Conservation (phyloP, 108 stramenopile species). For the Nitzschia putrida region DNA sequence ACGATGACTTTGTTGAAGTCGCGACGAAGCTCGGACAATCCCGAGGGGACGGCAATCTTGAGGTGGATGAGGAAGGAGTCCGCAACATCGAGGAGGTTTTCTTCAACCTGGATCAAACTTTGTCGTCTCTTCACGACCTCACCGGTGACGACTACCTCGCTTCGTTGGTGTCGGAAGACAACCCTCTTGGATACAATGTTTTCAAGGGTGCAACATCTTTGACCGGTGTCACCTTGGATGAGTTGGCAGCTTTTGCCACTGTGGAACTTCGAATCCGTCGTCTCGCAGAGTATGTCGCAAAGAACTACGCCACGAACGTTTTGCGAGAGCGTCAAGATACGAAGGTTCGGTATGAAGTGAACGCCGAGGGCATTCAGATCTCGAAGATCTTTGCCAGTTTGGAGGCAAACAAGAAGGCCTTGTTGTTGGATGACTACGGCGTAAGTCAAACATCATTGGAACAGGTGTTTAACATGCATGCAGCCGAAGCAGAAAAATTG, state of each 20-base stretch:
- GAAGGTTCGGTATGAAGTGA: slow-evolving; percentile 75
- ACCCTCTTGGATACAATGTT: slow-evolving; percentile 58
- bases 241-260: slow-evolving; percentile 61
- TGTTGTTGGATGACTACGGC: slow-evolving; percentile 72
- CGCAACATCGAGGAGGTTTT: slow-evolving; percentile 28
- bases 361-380: slow-evolving; percentile 62
- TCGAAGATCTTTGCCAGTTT: slow-evolving; percentile 66
- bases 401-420: slow-evolving; percentile 62
- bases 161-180: slow-evolving; percentile 36
- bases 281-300: slow-evolving; percentile 51
- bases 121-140: slow-evolving; percentile 33
- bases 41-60: slow-evolving; percentile 18
- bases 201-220: slow-evolving; percentile 62
- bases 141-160: slow-evolving; percentile 57
- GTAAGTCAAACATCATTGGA: slow-evolving; percentile 80
- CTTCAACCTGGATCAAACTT: slow-evolving; percentile 54
- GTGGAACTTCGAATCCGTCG: slow-evolving; percentile 66
- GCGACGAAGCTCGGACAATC: not conserved
- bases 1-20: slow-evolving; percentile 40
- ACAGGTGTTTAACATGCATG: slow-evolving; percentile 82
- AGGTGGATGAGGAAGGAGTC: slow-evolving; percentile 1
- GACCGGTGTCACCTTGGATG: slow-evolving; percentile 47
- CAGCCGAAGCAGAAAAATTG: slow-evolving; percentile 58
- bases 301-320: slow-evolving; percentile 49
- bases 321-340: slow-evolving; percentile 80